Percentiles rank a stretch among this genome's conserved stretches.
Conservation (phyloP, 306 rosid genomes). For the Psophocarpus tetragonolobus region DNA sequence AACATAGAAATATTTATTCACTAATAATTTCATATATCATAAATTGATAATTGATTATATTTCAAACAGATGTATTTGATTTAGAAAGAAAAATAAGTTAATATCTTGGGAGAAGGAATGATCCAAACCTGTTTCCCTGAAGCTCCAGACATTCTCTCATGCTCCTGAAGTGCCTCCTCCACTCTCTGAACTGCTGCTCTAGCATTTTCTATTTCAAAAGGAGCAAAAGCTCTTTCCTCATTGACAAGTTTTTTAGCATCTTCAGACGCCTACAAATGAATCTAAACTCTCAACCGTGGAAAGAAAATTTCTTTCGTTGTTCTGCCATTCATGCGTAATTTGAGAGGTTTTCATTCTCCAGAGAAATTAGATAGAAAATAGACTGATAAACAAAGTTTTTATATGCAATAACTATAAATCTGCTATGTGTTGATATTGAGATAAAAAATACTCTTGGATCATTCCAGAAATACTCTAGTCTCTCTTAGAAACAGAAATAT, state of each 20-base stretch:
- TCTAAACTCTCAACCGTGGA: slow-evolving; percentile 25
- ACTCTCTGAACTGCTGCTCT: slow-evolving; percentile 93
- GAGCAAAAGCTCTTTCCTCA: slow-evolving; percentile 95
- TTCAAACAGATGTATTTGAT: not conserved
- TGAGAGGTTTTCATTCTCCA: not conserved
- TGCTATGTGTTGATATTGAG: not conserved
- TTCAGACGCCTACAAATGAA: slow-evolving; percentile 76
- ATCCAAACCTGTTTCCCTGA: slow-evolving; percentile 74
- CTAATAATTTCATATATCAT: slow-evolving; percentile 2
- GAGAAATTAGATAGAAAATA: not conserved
- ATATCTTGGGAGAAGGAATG: not conserved
- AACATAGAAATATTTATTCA: not conserved
- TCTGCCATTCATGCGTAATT: not conserved
- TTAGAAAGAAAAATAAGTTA: not conserved
- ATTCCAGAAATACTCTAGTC: not conserved
- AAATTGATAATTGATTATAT: not conserved
- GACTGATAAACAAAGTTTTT: not conserved
- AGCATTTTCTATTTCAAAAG: slow-evolving; percentile 88
- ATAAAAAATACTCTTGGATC: not conserved
- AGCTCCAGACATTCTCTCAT: slow-evolving; percentile 66
- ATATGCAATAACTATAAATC: not conserved
- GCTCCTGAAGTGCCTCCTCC: slow-evolving; percentile 85
- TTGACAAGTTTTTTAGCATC: slow-evolving; percentile 90
- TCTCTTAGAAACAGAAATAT: not conserved
- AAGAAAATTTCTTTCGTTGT: not conserved